Evolutionary conservation across 2,329 filamentous ascomycete genomes (phyloP).

Genomic region (Aureobasidium pullulans): DNA sequence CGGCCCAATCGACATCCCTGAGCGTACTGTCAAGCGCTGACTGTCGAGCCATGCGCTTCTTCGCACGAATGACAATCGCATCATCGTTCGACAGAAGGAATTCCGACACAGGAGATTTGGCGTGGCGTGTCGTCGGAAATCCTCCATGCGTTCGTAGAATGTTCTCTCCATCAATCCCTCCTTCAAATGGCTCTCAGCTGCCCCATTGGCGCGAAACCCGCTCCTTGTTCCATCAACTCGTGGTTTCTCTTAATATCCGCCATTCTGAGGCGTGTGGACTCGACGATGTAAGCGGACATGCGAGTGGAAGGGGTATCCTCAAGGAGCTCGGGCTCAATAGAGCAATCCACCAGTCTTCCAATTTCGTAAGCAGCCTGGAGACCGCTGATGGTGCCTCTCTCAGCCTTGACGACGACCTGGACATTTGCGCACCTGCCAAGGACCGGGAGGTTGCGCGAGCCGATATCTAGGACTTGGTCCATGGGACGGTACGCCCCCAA

Average conservation of each 20-base stretch:
- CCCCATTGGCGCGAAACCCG: neutral
- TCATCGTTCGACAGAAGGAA: slow-evolving; percentile 55
- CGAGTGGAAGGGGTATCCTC: too few relatives aligned
- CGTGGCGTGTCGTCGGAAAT: slow-evolving; percentile 51
- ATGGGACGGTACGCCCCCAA: too few relatives aligned
- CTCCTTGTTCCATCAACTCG: slow-evolving; percentile 32
- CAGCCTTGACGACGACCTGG: too few relatives aligned
- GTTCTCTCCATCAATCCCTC: neutral
- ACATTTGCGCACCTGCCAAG: too few relatives aligned
- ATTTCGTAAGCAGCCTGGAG: too few relatives aligned
- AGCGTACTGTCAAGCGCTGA: slow-evolving; percentile 17
- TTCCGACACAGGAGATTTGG: slow-evolving; percentile 55
- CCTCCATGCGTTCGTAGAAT: slow-evolving; percentile 35
- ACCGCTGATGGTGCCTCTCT: too few relatives aligned
- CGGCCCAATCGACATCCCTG: slow-evolving; percentile 43
- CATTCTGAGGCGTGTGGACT: too few relatives aligned
- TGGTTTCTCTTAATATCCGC: slow-evolving; percentile 14
- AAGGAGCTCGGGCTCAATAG: too few relatives aligned
- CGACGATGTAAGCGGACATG: too few relatives aligned
- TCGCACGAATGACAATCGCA: slow-evolving; percentile 44
- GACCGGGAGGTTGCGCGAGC: too few relatives aligned
- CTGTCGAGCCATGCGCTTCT: slow-evolving; percentile 38
- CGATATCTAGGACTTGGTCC: too few relatives aligned
- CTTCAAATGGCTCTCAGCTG: neutral
- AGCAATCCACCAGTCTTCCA: too few relatives aligned